These are phyloP conservation scores for Mycena chlorophos DNA, from an alignment of 768 basidiomycete species.

Conservation along the genomic window DNA sequence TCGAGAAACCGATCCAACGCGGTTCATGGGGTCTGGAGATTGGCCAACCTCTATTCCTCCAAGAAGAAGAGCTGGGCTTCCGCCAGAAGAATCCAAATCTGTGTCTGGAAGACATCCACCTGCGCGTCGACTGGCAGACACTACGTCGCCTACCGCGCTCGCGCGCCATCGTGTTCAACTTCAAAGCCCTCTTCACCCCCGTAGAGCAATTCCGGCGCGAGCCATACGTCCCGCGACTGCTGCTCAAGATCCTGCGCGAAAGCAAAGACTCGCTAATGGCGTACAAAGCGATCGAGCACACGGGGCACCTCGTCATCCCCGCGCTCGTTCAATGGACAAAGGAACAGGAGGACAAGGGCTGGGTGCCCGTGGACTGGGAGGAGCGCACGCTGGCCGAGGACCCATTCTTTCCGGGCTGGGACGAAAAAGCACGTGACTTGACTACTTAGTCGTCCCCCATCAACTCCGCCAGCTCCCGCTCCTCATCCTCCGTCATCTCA, in stretches of 20 bases:
- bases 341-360: conserved; percentile 49
- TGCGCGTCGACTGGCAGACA: conserved; percentile 60
- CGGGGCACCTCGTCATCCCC: conserved; percentile 47
- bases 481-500: conserved; percentile 83
- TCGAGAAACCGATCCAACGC: conserved; percentile 51
- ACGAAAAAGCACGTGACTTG: conserved; percentile 16
- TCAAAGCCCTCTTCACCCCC: conserved; percentile 55
- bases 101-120: conserved; percentile 39
- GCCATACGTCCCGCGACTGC: conserved; percentile 47
- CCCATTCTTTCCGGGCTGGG: conserved; percentile 53
- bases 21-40: conserved; percentile 54
- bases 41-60: conserved; percentile 50
- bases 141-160: conserved; percentile 50
- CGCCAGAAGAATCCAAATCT: conserved; percentile 36
- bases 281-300: conserved; percentile 45
- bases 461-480: conserved; percentile 82
- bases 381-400: conserved; percentile 51
- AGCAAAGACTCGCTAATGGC: conserved; percentile 39
- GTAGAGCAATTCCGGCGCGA: conserved; percentile 43
- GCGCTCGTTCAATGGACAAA: conserved; percentile 45
- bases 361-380: conserved; percentile 49
- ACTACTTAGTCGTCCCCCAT: conserved; percentile 39
- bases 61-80: conserved; percentile 41
- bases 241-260: conserved; percentile 45
- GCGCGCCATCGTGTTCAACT: conserved; percentile 52